Evolutionary conservation across 345 rosid genomes (phyloP).

Genomic region (Citrus maxima): DNA sequence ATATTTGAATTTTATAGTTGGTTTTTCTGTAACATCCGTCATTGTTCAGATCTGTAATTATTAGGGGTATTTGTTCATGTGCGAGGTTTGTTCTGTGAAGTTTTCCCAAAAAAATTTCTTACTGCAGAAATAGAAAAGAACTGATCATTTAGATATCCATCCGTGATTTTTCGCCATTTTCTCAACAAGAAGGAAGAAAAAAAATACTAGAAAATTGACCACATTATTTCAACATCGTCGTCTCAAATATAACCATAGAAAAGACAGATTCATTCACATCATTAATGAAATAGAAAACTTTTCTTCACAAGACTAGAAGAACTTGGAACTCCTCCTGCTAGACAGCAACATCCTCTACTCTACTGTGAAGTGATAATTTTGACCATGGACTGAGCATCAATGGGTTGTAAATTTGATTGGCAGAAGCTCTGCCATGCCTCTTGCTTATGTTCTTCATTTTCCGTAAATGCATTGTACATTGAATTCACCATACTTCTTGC

Average conservation of each 20-base stretch:
- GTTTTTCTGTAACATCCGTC: no score
- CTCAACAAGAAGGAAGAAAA: no score
- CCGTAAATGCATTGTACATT: constrained; percentile 34
- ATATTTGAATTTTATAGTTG: no score
- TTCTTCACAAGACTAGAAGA: background rate
- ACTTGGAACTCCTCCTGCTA: background rate
- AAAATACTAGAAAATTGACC: no score
- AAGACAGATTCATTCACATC: constrained; percentile 30
- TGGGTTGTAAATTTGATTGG: constrained; percentile 46
- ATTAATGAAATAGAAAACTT: background rate
- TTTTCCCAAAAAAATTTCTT: background rate
- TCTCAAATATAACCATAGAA: constrained; percentile 10
- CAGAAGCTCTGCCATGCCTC: constrained; percentile 84
- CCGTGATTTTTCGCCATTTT: no score
- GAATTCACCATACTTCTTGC: constrained; percentile 55
- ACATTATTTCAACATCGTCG: background rate
- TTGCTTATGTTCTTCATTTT: constrained; percentile 49
- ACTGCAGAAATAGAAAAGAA: background rate
- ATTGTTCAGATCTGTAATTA: no score
- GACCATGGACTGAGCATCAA: constrained; percentile 61
- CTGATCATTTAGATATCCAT: no score
- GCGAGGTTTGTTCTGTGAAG: no score
- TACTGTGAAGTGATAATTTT: constrained; percentile 45
- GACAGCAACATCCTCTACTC: background rate
- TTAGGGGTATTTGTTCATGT: background rate